Conservation (phyloP, 768 basidiomycete species). For the Termitomyces titanicus region DNA sequence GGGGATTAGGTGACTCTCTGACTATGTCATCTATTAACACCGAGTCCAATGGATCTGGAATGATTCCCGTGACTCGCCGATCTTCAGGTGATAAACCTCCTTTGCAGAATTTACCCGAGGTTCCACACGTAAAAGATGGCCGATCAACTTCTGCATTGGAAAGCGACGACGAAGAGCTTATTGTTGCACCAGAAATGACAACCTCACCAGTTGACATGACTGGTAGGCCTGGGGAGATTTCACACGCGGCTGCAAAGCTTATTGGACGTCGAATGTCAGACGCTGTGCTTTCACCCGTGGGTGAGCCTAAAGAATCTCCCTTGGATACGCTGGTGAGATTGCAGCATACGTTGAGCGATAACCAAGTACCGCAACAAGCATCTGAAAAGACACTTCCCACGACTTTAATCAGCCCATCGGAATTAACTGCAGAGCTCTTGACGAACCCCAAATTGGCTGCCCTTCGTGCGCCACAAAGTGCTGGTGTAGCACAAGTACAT, state of each 20-base stretch:
- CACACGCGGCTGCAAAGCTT: constrained; percentile 23
- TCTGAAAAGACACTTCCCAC: constrained; percentile 19
- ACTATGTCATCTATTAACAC: constrained; percentile 36
- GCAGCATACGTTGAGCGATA: constrained; percentile 6
- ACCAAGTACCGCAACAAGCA: neutral
- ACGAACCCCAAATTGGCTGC: constrained; percentile 41
- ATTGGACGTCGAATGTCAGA: constrained; percentile 41
- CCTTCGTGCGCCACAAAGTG: constrained; percentile 21
- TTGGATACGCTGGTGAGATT: constrained; percentile 13
- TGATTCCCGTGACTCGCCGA: constrained; percentile 8
- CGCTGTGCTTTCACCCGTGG: constrained; percentile 31
- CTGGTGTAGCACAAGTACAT: constrained; percentile 17
- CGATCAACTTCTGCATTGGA: constrained; percentile 54
- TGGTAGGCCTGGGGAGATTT: constrained; percentile 8
- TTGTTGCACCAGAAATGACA: neutral
- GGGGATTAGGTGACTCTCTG: constrained; percentile 29
- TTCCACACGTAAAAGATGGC: constrained; percentile 19
- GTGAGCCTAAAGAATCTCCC: constrained; percentile 8
- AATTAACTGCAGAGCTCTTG: constrained; percentile 38
- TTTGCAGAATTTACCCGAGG: constrained; percentile 11
- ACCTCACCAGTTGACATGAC: neutral
- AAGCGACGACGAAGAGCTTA: constrained; percentile 29
- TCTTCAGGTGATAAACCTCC: constrained; percentile 13
- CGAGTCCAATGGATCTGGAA: constrained; percentile 4
- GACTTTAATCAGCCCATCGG: constrained; percentile 32